Evolutionary conservation across 257 asterid species (phyloP), one percentile per base, ranked within the genome.

Genomic region (Ehretia macrophylla): DNA sequence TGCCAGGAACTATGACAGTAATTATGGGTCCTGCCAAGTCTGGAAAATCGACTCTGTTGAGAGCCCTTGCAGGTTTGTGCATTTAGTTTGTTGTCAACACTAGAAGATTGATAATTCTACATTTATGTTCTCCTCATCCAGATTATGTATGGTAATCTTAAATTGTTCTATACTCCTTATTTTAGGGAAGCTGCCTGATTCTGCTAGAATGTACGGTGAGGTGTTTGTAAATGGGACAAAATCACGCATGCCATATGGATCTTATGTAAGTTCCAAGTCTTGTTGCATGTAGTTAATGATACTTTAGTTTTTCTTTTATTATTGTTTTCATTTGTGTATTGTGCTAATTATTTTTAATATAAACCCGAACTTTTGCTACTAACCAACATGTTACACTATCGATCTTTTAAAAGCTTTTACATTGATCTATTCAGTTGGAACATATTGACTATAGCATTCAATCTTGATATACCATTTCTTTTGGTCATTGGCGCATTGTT

Each of bases 1-100:
- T 89, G 66, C 97, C 96, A 0, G 99, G 99, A 32, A 89, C 97
- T 14, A 93, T 93, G 93, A 93, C 99, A 0, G 99, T 93, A 18
- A 89, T 89, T 32, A 93, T 93, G 99, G 99, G 97, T 52, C 99
- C 99, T 14, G 96, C 99, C 38, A 93, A 87, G 72, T 89, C 99
- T 0, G 99, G 99, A 55, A 93, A 93, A 81, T 93, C 99, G n/a
- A 89, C 99, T 0, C 95, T 93, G 63, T 79, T 93, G 71, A 83
- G 94, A 75, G 87, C 99, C 66, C 96, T 93, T 53, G 82, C 99
- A 71, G 99, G 99, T 89, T 67, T 58, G 67, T 62, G 61, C 56
- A 38, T 27, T 66, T 68, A 37, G 55, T 21, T 63, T 57, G 46
- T 51, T 19, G 4, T 27, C 35, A 27, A 27, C 35, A 27, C 35